Percentiles rank a stretch among this genome's conserved stretches.
Evolutionary conservation across 176 grass and related monocot genomes (phyloP).

Genomic region (Paspalum vaginatum): DNA sequence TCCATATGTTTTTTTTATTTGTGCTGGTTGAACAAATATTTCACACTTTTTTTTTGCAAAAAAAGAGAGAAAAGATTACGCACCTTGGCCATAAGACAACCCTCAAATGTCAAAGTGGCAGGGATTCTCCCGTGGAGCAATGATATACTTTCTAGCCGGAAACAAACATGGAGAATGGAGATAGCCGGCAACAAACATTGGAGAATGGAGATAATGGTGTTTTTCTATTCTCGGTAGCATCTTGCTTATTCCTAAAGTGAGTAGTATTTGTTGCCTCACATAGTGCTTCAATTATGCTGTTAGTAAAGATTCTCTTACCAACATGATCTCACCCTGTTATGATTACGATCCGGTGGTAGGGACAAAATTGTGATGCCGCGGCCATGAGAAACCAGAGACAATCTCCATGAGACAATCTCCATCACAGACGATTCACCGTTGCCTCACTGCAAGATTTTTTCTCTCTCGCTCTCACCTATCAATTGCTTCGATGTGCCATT

Average conservation of each 20-base stretch:
- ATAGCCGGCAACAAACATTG: no score
- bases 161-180: no score
- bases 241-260: background rate
- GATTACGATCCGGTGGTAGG: background rate
- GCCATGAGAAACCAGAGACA: background rate
- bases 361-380: background rate
- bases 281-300: constrained; percentile 22
- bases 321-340: background rate
- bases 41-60: background rate
- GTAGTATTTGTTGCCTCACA: background rate
- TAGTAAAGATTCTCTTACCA: constrained; percentile 1
- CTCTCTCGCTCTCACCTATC: no score
- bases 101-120: background rate
- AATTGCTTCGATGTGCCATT: no score
- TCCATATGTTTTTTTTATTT: no score
- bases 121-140: background rate
- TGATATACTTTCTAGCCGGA: background rate
- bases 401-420: no score
- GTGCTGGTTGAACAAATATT: no score
- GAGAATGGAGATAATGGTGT: background rate
- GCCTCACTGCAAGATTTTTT: no score
- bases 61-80: no score
- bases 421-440: no score
- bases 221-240: background rate
- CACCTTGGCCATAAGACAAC: background rate